Evolutionary conservation across 2,329 filamentous ascomycete genomes (phyloP), one percentile per base, ranked within the genome.

Genomic region (Neopestalotiopsis sp.): DNA sequence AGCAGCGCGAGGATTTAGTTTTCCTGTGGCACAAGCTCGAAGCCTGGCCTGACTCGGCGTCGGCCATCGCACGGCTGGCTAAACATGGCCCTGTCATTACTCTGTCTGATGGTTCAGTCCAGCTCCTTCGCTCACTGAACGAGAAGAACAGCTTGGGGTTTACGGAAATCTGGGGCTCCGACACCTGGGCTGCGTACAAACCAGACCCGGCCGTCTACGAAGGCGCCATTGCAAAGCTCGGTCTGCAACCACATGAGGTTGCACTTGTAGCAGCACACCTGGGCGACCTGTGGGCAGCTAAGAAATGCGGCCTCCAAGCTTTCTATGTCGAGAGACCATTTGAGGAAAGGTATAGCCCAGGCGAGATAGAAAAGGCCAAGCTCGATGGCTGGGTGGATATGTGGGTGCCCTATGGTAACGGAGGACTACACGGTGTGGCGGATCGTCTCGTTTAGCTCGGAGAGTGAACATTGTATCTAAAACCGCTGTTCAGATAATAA

Each of bases 181-280:
- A 89, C 75, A 81, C 88, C 68, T 91, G 91, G 73, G 81, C 82
- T 28, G 85, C 87, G 0, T 91, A 91, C 74, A 91, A 91, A 78
- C 89, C 89, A 0, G 84, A 85, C 64, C 83, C 83, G 4, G 79
- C 75, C 67, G 88, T 89, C 1, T 91, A 91, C 73, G 79, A 83
- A 0, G 89, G 88, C 4, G 89, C 87, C 2, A 87, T 83, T 2
- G 78, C 83, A 68, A 83, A 81, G 69, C 74, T 90, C 57, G 84
- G 83, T 0, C 66, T 88, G 40, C 67, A 83, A 49, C 83, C 85
- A 0, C 72, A 73, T 2, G 83, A 90, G 71, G 89, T 88, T 72
- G 86, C 83, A 4, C 84, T 91, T 83, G 87, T 91, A 4, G 89
- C 89, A 56, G 86, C 89, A 30, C 89, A 91, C 79, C 75, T 91